These are phyloP conservation scores for Thraustotheca clavata DNA, from an alignment of 352 stramenopile species.

Conservation along the genomic window DNA sequence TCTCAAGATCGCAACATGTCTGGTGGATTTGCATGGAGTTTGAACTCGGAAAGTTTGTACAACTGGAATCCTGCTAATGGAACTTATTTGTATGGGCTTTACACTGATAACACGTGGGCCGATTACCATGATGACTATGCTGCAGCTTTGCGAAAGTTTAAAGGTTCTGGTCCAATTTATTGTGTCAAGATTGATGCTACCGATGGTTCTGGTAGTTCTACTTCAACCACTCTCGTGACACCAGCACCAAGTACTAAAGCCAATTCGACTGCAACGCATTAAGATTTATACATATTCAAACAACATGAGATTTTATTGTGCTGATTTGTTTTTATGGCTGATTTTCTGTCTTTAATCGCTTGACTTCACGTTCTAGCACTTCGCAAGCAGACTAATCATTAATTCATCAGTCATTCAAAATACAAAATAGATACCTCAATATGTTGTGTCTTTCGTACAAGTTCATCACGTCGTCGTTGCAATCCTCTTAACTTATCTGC, in stretches of 20 bases:
- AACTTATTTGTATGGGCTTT: conserved; percentile 63
- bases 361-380: conserved; percentile 24
- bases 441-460: conserved; percentile 30
- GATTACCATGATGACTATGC: conserved; percentile 67
- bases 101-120: conserved; percentile 49
- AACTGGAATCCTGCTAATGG: conserved; percentile 53
- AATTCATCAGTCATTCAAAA: neutral
- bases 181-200: conserved; percentile 39
- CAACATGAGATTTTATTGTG: conserved; percentile 4
- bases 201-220: conserved; percentile 15
- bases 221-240: neutral
- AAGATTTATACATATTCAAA: neutral
- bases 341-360: conserved; percentile 22
- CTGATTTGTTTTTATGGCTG: conserved; percentile 10
- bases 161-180: conserved; percentile 63
- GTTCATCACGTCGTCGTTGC: conserved; percentile 41
- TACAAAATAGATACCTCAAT: neutral
- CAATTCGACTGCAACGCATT: neutral
- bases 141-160: conserved; percentile 44
- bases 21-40: conserved; percentile 65
- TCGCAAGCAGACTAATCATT: conserved; percentile 28
- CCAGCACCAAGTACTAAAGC: neutral
- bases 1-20: conserved; percentile 55
- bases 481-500: conserved; percentile 47
- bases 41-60: conserved; percentile 72